Conservation (phyloP, 495 filamentous ascomycete species). For the Xylaria nigripes region DNA sequence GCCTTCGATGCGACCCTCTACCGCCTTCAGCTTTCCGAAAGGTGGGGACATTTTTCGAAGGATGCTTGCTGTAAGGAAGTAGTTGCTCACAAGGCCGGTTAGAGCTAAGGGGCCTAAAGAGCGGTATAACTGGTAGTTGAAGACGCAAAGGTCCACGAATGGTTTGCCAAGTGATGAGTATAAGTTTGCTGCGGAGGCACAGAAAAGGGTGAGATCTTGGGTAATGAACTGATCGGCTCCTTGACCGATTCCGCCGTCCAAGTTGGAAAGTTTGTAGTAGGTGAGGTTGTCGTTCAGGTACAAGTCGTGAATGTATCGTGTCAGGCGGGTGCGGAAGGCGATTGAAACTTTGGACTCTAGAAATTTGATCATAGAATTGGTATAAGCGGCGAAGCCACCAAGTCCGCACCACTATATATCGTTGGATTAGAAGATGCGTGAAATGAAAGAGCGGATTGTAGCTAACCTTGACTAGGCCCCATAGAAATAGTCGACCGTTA, state of each 20-base stretch:
- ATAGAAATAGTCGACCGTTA: slow-evolving; percentile 78
- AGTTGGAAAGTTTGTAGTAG: slow-evolving; percentile 91
- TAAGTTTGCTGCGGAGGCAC: slow-evolving; percentile 79
- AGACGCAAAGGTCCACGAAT: slow-evolving; percentile 87
- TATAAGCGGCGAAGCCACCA: slow-evolving; percentile 73
- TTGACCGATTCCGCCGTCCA: slow-evolving; percentile 88
- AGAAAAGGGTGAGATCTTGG: slow-evolving; percentile 92
- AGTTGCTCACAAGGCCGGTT: slow-evolving; percentile 78
- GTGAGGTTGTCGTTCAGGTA: slow-evolving; percentile 90
- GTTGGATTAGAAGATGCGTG: slow-evolving; percentile 2
- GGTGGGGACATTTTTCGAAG: slow-evolving; percentile 82
- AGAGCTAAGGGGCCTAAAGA: slow-evolving; percentile 86
- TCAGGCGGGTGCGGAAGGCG: slow-evolving; percentile 91
- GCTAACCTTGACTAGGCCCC: slow-evolving; percentile 70
- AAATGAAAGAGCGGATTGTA: not conserved
- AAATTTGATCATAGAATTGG: slow-evolving; percentile 97
- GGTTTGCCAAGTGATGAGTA: slow-evolving; percentile 97
- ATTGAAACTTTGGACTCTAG: slow-evolving; percentile 97
- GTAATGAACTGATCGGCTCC: slow-evolving; percentile 97
- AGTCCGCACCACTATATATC: slow-evolving; percentile 44
- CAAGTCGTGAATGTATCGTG: slow-evolving; percentile 94
- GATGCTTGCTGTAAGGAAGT: slow-evolving; percentile 84
- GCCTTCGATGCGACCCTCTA: slow-evolving; percentile 87
- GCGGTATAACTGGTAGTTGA: slow-evolving; percentile 93
- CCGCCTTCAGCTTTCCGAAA: slow-evolving; percentile 92